Evolutionary conservation across 1,284 basidiomycete species (phyloP), one percentile per base, ranked within the genome.

Genomic region (Anthracocystis setariae): DNA sequence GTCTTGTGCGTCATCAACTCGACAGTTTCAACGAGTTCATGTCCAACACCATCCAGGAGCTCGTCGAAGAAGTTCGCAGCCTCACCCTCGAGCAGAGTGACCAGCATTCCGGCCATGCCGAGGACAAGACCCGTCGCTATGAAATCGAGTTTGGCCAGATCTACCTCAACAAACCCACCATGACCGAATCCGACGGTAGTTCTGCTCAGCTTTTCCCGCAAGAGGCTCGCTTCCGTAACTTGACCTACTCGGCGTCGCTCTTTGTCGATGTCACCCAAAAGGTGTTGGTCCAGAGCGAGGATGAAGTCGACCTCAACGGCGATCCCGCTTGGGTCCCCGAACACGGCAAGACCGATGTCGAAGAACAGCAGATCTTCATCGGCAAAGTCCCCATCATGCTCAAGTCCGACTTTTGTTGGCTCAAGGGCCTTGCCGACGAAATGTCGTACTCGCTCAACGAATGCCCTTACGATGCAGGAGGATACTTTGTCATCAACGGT

Each of bases 11-110:
- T 54, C 96, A 98, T 84, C 95, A 99, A 84, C 89, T 98, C 57
- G 94, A 96, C 86, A 95, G 93, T 27, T 99, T 96, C 85, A 94
- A 99, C 84, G 96, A 98, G 85, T 99, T 98, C 81, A 92, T 99
- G 47, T 93, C 95, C 84, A 98, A 97, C 81, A 98, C 94, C n/a
- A 97, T 99, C 92, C 95, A 98, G 85, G 95, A 98, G 83, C 87
- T 99, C 32, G 94, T 99, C 33, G 95, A 98, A 82, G 96, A 99
- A 85, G 93, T 92, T 74, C 86, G 90, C 32, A 92, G 92, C 77
- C 89, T 99, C 80, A 94, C 95, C 64, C 86, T 99, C 50, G 95
- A 98, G 85, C 95, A 98, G 84, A 91, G 91, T 60, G 91, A 93
- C 82, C 95, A 98, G 84, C 93, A 96, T 83, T 92, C 93, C 3